Percentiles rank a stretch among this genome's conserved stretches.
phyloP scores from a whole-genome alignment of 768 basidiomycete genomes.

The Termitomyces sp. region DNA sequence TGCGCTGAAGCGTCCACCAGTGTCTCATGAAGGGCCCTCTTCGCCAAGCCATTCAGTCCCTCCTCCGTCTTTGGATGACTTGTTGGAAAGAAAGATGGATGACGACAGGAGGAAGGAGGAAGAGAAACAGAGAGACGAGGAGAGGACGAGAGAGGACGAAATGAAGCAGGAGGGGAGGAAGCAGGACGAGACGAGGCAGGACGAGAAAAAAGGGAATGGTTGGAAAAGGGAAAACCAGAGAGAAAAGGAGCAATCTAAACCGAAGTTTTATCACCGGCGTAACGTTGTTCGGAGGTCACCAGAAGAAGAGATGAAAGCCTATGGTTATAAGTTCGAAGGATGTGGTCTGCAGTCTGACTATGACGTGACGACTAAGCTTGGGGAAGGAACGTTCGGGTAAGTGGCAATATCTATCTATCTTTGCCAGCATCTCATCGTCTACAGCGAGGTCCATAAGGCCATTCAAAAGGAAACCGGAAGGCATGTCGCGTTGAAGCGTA shows the following conservation, averaged over 20 bases:
- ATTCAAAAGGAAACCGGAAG: slow-evolving; percentile 54
- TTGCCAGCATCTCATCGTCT: slow-evolving; percentile 5
- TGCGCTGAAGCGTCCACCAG: slow-evolving; percentile 36
- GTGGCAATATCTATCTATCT: slow-evolving; percentile 25
- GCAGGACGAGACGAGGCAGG: neutral
- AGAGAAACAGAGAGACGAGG: slow-evolving; percentile 3
- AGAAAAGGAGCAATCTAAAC: slow-evolving; percentile 17
- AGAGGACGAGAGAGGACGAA: neutral
- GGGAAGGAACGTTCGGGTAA: slow-evolving; percentile 96
- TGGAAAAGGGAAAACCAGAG: slow-evolving; percentile 14
- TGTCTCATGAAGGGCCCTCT: slow-evolving; percentile 42
- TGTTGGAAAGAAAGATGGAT: slow-evolving; percentile 8
- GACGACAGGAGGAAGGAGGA: slow-evolving; percentile 2
- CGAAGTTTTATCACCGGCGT: slow-evolving; percentile 29
- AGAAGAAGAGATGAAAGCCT: slow-evolving; percentile 63
- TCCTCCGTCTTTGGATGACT: slow-evolving; percentile 10
- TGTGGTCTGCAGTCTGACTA: slow-evolving; percentile 75
- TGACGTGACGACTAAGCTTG: slow-evolving; percentile 78
- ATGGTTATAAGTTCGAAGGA: slow-evolving; percentile 63
- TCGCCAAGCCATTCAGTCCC: slow-evolving; percentile 31
- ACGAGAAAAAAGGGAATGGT: neutral
- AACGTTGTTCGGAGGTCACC: slow-evolving; percentile 44
- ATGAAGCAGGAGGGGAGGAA: neutral
- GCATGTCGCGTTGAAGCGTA: slow-evolving; percentile 86
- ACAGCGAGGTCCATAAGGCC: slow-evolving; percentile 89